These are phyloP conservation scores for Glaciozyma martinii DNA, from an alignment of 768 basidiomycete genomes.

Conservation along the genomic window DNA sequence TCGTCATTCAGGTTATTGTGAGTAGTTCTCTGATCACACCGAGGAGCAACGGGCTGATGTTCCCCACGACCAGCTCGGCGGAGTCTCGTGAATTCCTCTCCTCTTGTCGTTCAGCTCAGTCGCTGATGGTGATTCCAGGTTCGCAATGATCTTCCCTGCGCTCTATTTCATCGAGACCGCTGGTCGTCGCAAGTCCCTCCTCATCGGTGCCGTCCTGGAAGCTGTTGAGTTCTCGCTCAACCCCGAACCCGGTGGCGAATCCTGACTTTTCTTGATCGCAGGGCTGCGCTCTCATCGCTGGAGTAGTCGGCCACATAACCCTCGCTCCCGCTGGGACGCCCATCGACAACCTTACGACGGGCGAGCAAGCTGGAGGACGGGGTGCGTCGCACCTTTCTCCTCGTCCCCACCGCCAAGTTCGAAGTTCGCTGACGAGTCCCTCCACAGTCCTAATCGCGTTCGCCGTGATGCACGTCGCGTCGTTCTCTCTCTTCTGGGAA, in stretches of 20 bases:
- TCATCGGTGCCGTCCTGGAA: conserved; percentile 56
- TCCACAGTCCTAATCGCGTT: conserved; percentile 64
- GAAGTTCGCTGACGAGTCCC: conserved; percentile 46
- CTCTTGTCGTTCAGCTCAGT: background rate
- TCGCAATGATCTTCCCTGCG: conserved; percentile 62
- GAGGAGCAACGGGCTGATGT: background rate
- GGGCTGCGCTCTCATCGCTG: conserved; percentile 43
- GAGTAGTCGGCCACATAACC: conserved; percentile 60
- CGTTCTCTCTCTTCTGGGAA: background rate
- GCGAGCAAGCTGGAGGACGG: background rate
- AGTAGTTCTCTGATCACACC: conserved; percentile 43
- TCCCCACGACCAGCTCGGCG: no score
- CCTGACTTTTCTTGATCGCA: background rate
- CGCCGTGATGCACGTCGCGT: conserved; percentile 54
- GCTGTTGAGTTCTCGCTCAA: conserved; percentile 35
- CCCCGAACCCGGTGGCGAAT: background rate
- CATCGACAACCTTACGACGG: no score
- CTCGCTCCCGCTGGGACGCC: conserved; percentile 50
- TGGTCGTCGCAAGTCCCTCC: conserved; percentile 66
- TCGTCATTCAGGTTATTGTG: conserved; percentile 64
- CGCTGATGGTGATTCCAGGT: conserved; percentile 40
- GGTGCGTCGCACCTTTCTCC: background rate
- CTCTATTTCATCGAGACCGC: conserved; percentile 61
- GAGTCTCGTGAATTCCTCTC: no score
- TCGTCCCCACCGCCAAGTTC: conserved; percentile 25